Base-by-base conservation (phyloP, 202 grass and related monocot genomes). In the Tripidium arundinaceum region DNA sequence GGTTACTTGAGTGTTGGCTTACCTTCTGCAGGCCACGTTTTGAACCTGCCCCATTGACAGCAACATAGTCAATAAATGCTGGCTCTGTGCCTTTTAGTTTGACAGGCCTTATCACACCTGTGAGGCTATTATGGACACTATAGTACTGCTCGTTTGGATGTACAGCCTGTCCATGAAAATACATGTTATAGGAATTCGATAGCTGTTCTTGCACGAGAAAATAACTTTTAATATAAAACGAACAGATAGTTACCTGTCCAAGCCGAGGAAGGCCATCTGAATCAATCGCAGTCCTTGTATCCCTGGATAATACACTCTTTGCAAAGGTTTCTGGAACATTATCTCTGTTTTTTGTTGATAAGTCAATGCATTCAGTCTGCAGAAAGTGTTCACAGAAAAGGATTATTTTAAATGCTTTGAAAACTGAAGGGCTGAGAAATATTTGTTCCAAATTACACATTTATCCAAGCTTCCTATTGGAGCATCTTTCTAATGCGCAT, bases 251-350 rank as follows among this genome's bases (percentile, higher is more conserved):
- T 49, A 98, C 95, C 92, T 91, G 86, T 86, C 88, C 89, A 89
- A 94, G 85, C 21, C 79, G 85, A 89, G 95, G 95, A 91, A 98
- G 95, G 38, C 95, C 95, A 87, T 98, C 92, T 87, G 84, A 86
- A 86, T 94, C 95, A 59, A 91, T 91, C 49, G 45, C 75, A 43
- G 62, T 61, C 5, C 70, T 63, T 13, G 79, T 79, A 13, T 85
- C 87, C 88, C 80, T 89, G n/a, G 84, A 82, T 29, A 62, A 88
- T 55, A 55, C 50, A 68, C 95, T 94, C 58, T 87, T 91, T 8
- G 90, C 84, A 86, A 98, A 98, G 45, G 91, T 81, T 86, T 98
- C 88, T 19, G 80, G 76, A 45, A 75, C 27, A 81, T 86, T 89
- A 71, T 75, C 81, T 78, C 87, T 90, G 65, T 41, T 79, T 83